Evolutionary conservation across 495 filamentous ascomycete genomes (phyloP), one percentile per base, ranked within the genome.

Genomic region (Aspergillus hancockii): DNA sequence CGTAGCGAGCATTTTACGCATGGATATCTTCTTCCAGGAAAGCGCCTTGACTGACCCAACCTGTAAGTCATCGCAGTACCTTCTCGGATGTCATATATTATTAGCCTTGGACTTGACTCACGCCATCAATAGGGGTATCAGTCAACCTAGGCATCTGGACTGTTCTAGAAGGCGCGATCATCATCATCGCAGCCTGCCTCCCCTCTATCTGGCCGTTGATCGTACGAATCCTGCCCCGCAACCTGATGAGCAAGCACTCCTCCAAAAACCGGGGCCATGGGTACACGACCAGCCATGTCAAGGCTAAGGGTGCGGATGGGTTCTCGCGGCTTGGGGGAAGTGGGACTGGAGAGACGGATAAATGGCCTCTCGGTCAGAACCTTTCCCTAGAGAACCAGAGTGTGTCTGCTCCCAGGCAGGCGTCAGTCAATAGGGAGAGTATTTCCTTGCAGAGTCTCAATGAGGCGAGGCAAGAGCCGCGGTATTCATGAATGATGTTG

Each of bases 191-290:
- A 23, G 57, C 65, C 6, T 71, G 67, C 22, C 63, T 71, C 10
- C 57, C 65, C 10, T 55, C 60, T 3, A 69, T 67, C 43, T 67
- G 69, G 69, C 67, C 69, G 9, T 55, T 71, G 8, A 49, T 71
- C 30, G 55, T 49, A n/a, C 57, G 57, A 0, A 22, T 62, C 21
- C 21, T 60, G 2, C 61, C 65, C 7, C 23, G 36, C 10, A 13
- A 34, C 12, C 46, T 64, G 1, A 12, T 63, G 6, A 41, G 31
- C 46, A 60, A 45, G n/a, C 12, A 59, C 4, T 57, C 54, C 1
- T 59, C 59, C 13, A 52, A 52, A 2, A 61, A 23, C 16, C 43
- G 64, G 8, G 52, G 30, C 14, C 22, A 18, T 38, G 55, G 58
- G 57, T 61, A 63, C 31, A 55, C 52, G 21, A 51, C 30, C 16